Percentiles rank a stretch among this genome's conserved stretches.
Evolutionary conservation across 129 eudicot species (phyloP).

Genomic region (Lonicera japonica): DNA sequence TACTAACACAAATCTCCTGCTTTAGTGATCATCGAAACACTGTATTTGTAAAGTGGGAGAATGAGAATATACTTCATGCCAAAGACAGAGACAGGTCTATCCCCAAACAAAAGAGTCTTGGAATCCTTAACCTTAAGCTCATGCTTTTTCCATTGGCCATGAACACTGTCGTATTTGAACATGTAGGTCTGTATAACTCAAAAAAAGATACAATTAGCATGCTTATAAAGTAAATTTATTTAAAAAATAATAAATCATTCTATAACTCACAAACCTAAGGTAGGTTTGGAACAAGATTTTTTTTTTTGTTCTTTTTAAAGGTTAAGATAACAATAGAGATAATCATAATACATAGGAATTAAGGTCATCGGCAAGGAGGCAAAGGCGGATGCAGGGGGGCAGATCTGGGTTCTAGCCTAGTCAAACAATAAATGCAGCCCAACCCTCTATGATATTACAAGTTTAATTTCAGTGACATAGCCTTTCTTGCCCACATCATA

Average conservation of each 20-base stretch:
- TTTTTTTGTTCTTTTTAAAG: too few relatives aligned
- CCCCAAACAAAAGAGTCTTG: conserved; percentile 74
- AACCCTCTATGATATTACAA: too few relatives aligned
- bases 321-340: neutral
- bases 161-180: conserved; percentile 88
- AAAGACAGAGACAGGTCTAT: conserved; percentile 47
- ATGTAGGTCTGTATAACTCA: conserved; percentile 51
- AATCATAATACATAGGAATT: neutral
- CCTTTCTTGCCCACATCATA: too few relatives aligned
- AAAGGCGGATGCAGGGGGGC: too few relatives aligned
- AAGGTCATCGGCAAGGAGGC: neutral
- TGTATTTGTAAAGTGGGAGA: conserved; percentile 10
- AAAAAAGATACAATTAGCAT: neutral
- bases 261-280: too few relatives aligned
- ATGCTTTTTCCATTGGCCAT: conserved; percentile 58
- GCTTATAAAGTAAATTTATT: neutral
- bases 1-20: neutral
- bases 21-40: conserved; percentile 4
- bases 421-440: too few relatives aligned
- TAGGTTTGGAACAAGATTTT: too few relatives aligned
- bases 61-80: conserved; percentile 41
- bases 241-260: too few relatives aligned
- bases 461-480: too few relatives aligned
- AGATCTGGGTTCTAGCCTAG: too few relatives aligned
- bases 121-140: conserved; percentile 60